Conservation (phyloP, 495 filamentous ascomycete species). For the Lasiosphaeris hirsuta region DNA sequence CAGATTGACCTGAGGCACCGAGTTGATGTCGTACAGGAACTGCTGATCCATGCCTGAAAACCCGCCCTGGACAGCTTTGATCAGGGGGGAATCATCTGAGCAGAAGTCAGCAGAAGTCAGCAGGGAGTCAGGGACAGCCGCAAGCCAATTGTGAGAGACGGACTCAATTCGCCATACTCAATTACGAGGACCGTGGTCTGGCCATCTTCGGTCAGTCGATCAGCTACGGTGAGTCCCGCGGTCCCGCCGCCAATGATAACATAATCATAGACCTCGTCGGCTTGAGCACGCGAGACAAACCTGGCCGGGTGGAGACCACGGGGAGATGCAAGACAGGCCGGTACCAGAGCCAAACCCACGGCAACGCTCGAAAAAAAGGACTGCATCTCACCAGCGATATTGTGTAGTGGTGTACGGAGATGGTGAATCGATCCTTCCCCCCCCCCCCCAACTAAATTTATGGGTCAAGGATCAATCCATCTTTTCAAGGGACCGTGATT, state of each 20-base stretch:
- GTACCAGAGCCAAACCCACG: constrained; percentile 2
- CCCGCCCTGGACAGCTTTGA: constrained; percentile 27
- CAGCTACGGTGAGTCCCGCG: constrained; percentile 81
- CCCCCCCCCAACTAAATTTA: no score
- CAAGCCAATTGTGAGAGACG: no score
- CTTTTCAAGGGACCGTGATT: no score
- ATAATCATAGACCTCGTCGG: constrained; percentile 62
- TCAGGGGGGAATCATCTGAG: constrained; percentile 21
- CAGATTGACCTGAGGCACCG: constrained; percentile 37
- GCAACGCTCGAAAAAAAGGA: not conserved
- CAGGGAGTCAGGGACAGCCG: not conserved
- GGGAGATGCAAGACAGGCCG: not conserved
- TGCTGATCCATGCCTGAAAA: constrained; percentile 23
- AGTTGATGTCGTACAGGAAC: constrained; percentile 39
- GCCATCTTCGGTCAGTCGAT: constrained; percentile 48
- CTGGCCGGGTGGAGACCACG: constrained; percentile 4
- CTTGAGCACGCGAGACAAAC: constrained; percentile 8
- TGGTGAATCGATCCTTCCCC: no score
- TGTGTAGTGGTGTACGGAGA: no score
- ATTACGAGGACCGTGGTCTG: constrained; percentile 48
- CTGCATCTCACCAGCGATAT: not conserved
- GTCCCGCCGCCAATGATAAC: constrained; percentile 86
- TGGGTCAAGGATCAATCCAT: no score
- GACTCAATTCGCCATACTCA: constrained; percentile 37
- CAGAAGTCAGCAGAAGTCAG: not conserved